Conservation (phyloP, 208 protist genomes). For the Borovskyia barvae region DNA sequence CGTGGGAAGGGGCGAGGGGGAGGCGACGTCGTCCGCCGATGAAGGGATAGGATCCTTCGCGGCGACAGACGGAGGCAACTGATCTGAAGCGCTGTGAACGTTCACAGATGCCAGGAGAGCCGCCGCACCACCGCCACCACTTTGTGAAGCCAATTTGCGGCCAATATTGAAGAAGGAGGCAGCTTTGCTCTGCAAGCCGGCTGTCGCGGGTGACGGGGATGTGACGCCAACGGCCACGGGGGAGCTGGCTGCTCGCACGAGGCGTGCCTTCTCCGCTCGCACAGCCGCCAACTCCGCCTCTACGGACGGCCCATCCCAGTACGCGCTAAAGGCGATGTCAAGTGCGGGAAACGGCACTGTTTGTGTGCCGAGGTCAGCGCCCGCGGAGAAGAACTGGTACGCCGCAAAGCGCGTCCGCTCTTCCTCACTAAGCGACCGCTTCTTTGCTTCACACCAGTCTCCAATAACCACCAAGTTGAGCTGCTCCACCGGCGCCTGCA, state of each 20-base stretch:
- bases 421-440: conserved; percentile 62
- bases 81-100: neutral
- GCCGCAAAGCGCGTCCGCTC: conserved; percentile 69
- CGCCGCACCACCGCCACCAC: conserved; percentile 33
- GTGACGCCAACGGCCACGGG: neutral
- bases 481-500: conserved; percentile 69
- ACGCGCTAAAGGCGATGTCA: conserved; percentile 62
- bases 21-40: neutral
- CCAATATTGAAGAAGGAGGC: conserved; percentile 66
- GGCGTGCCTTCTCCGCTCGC: conserved; percentile 2
- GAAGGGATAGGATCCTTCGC: neutral
- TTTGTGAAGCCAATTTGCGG: conserved; percentile 3
- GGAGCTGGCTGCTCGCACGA: neutral
- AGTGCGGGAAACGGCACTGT: conserved; percentile 33
- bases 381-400: conserved; percentile 61
- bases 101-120: conserved; percentile 32
- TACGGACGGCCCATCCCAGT: conserved; percentile 43
- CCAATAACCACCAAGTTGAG: conserved; percentile 65
- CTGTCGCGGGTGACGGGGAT: neutral
- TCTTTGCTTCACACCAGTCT: conserved; percentile 69
- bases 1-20: neutral
- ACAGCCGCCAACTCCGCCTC: conserved; percentile 21
- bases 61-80: neutral
- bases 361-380: conserved; percentile 14
- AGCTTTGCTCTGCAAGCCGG: conserved; percentile 25